Evolutionary conservation across 805 yeast species (phyloP).

Genomic region (Scheffersomyces coipomensis): DNA sequence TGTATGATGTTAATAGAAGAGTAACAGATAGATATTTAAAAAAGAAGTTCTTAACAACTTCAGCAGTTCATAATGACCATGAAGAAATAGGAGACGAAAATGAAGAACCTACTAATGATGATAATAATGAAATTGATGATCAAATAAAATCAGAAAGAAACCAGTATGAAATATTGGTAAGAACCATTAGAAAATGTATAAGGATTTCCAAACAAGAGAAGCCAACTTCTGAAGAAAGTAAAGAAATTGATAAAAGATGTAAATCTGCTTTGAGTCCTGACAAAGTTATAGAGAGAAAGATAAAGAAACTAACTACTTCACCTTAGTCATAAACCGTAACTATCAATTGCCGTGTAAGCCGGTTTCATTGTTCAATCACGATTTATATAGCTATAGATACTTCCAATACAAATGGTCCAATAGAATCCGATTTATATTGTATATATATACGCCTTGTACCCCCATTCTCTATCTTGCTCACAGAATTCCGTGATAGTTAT

Average conservation of each 20-base stretch:
- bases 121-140: conserved; percentile 2
- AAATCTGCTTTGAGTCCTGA: conserved; percentile 63
- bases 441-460: no score
- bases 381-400: no score
- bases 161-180: conserved; percentile 44
- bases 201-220: conserved; percentile 38
- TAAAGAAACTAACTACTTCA: conserved; percentile 20
- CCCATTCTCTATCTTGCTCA: no score
- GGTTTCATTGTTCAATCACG: no score
- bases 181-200: conserved; percentile 50
- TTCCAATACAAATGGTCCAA: no score
- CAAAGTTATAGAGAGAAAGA: conserved; percentile 46
- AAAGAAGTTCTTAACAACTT: conserved; percentile 49
- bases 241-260: conserved; percentile 59
- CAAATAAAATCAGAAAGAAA: conserved; percentile 13
- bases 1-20: conserved; percentile 63
- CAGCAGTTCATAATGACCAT: conserved; percentile 10
- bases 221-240: conserved; percentile 61
- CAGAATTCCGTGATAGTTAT: no score
- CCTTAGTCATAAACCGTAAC: no score
- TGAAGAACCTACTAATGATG: conserved; percentile 9
- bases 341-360: no score
- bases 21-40: conserved; percentile 66
- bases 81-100: conserved; percentile 8
- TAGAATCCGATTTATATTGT: no score